Evolutionary conservation across 2,329 filamentous ascomycete genomes (phyloP), one percentile per base, ranked within the genome.

Genomic region (Fusarium sp.): DNA sequence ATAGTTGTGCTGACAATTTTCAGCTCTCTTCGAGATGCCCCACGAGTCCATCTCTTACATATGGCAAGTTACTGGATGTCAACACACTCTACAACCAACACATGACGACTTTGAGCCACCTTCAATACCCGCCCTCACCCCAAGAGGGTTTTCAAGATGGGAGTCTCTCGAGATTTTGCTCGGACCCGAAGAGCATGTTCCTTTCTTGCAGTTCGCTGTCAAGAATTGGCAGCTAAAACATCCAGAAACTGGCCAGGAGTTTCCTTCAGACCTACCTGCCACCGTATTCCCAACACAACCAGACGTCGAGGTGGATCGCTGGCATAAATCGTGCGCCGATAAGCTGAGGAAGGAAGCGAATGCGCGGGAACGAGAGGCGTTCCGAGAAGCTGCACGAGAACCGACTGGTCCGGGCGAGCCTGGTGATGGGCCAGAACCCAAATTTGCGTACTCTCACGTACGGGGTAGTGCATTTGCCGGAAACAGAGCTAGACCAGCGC

Each of bases 151-250:
- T 78, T 92, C 95, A 42, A 90, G 93, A 77, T 99, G 95, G 95
- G 91, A 97, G 82, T 93, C 92, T 0, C 92, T 98, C 57, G 93
- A 98, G 80, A 86, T 97, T 23, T 83, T 98, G 36, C 86, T 98
- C 3, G 92, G 90, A 3, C 96, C 96, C 0, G 91, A 96, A 71
- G 92, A 97, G 73, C 94, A 98, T 80, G 91, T 94, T 1, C 88
- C 89, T 0, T 95, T 94, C 73, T 79, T 99, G 26, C 93, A 96
- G 74, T 90, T 88, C 74, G 93, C 94, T 1, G 91, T 97, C 5
- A 86, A 86, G 64, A 84, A 91, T 67, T 97, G 94, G 86, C 85
- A 88, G 36, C 85, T 98, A 61, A 87, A 86, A 62, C 88, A 97
- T 73, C 91, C 91, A 0, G 87, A 89, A 42, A 93, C 94, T 0